A percentile compares a stretch with the other conserved stretches of the same genome.
Evolutionary conservation across 495 filamentous ascomycete species (phyloP).

Genomic region (Trichoderma gamsii): DNA sequence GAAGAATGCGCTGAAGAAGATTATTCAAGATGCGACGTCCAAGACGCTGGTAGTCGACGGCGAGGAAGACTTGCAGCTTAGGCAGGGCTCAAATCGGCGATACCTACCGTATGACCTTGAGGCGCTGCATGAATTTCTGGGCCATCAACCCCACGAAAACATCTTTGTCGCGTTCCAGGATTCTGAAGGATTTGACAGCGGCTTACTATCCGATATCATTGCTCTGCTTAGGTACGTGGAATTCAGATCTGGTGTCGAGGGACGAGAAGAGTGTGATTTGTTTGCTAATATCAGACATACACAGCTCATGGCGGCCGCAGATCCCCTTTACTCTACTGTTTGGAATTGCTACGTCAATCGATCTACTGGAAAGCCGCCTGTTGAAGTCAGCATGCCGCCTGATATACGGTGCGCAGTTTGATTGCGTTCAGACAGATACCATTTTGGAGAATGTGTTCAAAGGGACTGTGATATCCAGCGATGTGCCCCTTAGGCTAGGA

Average conservation of each 20-base stretch:
- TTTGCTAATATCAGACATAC: conserved; percentile 18
- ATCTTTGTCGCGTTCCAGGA: conserved; percentile 79
- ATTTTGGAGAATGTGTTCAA: conserved; percentile 76
- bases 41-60: conserved; percentile 33
- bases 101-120: conserved; percentile 89
- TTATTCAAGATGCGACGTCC: conserved; percentile 59
- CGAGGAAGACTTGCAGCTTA: conserved; percentile 43
- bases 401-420: conserved; percentile 73
- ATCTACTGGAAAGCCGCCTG: conserved; percentile 79
- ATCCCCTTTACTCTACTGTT: conserved; percentile 85
- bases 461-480: conserved; percentile 50
- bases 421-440: conserved; percentile 69
- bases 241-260: neutral
- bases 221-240: conserved; percentile 63
- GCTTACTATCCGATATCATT: conserved; percentile 71
- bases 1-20: conserved; percentile 73
- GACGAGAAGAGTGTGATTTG: neutral
- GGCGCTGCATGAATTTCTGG: conserved; percentile 61
- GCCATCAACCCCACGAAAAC: conserved; percentile 47
- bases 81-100: conserved; percentile 47
- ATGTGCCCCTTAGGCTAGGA: conserved; percentile 61
- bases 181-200: conserved; percentile 83
- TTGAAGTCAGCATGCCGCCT: conserved; percentile 64
- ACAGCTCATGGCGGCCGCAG: conserved; percentile 78
- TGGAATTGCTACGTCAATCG: conserved; percentile 84